Base-by-base conservation (phyloP, 2,329 filamentous ascomycete genomes). In the Hortaea werneckii region DNA sequence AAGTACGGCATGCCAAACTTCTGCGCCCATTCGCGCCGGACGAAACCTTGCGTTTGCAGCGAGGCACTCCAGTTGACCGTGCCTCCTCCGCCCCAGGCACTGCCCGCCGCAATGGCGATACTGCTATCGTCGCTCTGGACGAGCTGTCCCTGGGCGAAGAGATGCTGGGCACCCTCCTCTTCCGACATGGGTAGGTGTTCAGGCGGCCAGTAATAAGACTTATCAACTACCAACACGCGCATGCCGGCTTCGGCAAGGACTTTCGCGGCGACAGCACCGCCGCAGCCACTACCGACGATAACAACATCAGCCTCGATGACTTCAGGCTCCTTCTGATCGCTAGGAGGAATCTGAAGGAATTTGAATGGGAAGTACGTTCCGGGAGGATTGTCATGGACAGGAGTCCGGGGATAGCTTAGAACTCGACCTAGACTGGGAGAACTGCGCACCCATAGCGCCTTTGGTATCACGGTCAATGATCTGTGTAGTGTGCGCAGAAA, bases 231-330 rank as follows among this genome's bases (percentile, higher is more conserved):
- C 3, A 94, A 63, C 28, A 95, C 87, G 13, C 73, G 72, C 52
- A 85, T 73, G 4, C 85, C 86, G 1, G 82, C 84, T 64, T 88
- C 82, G 7, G 88, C 79, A 1, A 95, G 69, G 42, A 85, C 83
- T 64, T 89, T 89, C 26, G 89, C 88, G 32, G 76, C 78, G 0
- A 95, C 87, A 7, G 76, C 86, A 37, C 85, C 88, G 51, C 89
- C 89, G 56, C 86, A 94, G 27, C 89, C 89, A 34, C 85, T 92
- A 2, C 89, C 89, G 13, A 95, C 75, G 47, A 95, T 80, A 37
- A 94, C 79, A 0, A 94, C 79, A 62, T 95, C 90, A 0, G 85
- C 83, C 44, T 87, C 79, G 35, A 94, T 68, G 3, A 74, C 72
- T 51, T 81, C 78, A 0, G 78, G 70, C 4, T 71, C 60, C 7